phyloP scores from a whole-genome alignment of 179 eudicot genomes.

The Silene coronaria region DNA sequence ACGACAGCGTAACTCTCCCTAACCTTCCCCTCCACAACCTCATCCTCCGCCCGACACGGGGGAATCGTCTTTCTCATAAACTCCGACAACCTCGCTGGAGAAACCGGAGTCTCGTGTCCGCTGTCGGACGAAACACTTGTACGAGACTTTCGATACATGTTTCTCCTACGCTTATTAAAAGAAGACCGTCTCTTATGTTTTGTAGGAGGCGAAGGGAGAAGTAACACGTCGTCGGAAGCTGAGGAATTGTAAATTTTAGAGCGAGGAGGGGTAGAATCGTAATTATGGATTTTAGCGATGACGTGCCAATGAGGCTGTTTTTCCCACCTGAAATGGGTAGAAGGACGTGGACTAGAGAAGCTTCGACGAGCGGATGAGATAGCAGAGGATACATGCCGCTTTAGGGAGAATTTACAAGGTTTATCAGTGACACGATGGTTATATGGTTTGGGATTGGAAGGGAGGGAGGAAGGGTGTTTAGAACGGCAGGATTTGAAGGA shows the following conservation, averaged over 20 bases:
- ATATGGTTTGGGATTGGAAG: conserved; percentile 52
- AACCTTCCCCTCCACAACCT: conserved; percentile 58
- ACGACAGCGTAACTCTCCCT: conserved; percentile 77
- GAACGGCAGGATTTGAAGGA: conserved; percentile 71
- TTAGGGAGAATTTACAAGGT: conserved; percentile 32
- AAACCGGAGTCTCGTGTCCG: conserved; percentile 25
- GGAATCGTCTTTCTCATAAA: conserved; percentile 49
- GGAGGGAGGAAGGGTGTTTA: conserved; percentile 54
- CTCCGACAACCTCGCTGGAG: conserved; percentile 40
- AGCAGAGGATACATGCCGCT: conserved; percentile 46
- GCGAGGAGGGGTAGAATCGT: conserved; percentile 40
- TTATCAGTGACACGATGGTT: conserved; percentile 15
- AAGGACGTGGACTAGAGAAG: conserved; percentile 19
- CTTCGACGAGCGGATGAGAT: conserved; percentile 22
- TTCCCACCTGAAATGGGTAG: conserved; percentile 34
- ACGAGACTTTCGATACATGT: conserved; percentile 2
- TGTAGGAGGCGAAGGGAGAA: conserved; percentile 21
- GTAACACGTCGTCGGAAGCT: conserved; percentile 30
- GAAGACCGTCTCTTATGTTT: neutral
- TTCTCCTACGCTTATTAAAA: conserved; percentile 18
- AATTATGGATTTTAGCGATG: conserved; percentile 36
- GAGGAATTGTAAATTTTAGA: conserved; percentile 59
- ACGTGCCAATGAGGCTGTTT: conserved; percentile 61
- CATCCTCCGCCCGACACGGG: conserved; percentile 43
- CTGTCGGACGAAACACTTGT: conserved; percentile 33